Evolutionary conservation across 2,329 filamentous ascomycete genomes (phyloP), one percentile per base, ranked within the genome.

Genomic region (Alternaria ventricosa): DNA sequence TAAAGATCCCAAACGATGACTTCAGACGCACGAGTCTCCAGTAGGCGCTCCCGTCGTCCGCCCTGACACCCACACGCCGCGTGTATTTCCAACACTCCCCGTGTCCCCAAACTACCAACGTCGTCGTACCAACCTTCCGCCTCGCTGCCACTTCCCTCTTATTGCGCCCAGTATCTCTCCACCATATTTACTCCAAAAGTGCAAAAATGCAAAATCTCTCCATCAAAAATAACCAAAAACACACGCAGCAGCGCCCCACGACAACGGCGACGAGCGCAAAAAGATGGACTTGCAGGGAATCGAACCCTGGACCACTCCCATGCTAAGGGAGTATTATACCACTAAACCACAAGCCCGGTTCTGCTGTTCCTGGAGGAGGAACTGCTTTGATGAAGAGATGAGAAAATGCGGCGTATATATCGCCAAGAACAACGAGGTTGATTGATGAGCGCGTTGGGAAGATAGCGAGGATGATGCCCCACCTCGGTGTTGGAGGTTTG

Each of bases 281-380:
- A 46, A 61, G n/a, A 51, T 61, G 59, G 59, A 61, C 59, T 61
- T 49, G 59, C 59, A 49, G 59, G 54, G 59, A 61, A 60, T 60
- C 51, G 51, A 60, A 55, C 51, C 33, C 54, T 47, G 64, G 64
- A 67, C 64, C 64, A 65, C 64, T 67, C 64, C 61, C 64, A 67
- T 67, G 66, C 66, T 69, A 67, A 69, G 66, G 61, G 64, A 67
- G 61, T 67, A 67, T 69, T 63, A 67, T 69, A 67, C 66, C 66
- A 69, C 66, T 69, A 69, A 67, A 69, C 66, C 66, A 69, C 66
- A 60, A 69, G 66, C 66, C 66, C 66, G 47, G 27, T 15, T 55
- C 0, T 18, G 51, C 54, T 55, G n/a, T 3, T 56, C 18, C 36
- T 9, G 7, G 13, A n/a, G 13, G 36, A 41, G 15, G 33, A 41